Evolutionary conservation across 2,329 filamentous ascomycete genomes (phyloP).

Genomic region (Taxawa tesnikishii): DNA sequence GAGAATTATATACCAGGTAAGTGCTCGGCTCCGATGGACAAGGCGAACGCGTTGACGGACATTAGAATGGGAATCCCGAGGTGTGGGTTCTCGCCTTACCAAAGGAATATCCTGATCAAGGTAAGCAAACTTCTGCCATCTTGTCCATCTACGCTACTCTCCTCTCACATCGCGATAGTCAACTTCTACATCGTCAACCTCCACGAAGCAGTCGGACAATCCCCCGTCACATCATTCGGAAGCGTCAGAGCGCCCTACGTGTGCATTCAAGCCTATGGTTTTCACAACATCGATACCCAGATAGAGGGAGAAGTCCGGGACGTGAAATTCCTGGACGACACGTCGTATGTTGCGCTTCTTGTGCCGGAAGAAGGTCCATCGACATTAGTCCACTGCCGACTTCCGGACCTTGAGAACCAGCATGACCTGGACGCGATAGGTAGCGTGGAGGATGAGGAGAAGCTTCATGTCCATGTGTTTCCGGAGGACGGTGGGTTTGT

Average conservation of each 20-base stretch:
- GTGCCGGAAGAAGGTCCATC: not conserved
- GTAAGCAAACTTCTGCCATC: too few relatives aligned
- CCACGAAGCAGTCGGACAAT: not conserved
- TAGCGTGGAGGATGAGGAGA: not conserved
- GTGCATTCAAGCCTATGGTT: too few relatives aligned
- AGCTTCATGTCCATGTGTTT: not conserved
- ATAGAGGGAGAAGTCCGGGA: not conserved
- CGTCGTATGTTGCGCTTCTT: not conserved
- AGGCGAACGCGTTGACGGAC: not conserved
- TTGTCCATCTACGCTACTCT: not conserved
- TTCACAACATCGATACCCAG: too few relatives aligned
- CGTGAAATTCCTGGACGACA: constrained; percentile 2
- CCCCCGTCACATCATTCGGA: too few relatives aligned
- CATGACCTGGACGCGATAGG: not conserved
- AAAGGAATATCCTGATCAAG: too few relatives aligned
- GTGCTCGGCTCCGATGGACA: not conserved
- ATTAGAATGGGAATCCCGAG: too few relatives aligned
- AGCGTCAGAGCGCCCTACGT: too few relatives aligned
- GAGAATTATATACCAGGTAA: not conserved
- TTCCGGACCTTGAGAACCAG: not conserved
- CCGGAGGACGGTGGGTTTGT: not conserved
- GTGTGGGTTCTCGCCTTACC: too few relatives aligned
- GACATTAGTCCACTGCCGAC: not conserved
- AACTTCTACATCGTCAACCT: not conserved
- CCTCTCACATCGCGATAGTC: not conserved